Evolutionary conservation across 2,329 filamentous ascomycete species (phyloP), one percentile per base, ranked within the genome.

Genomic region (Hymenoscyphus fraxineus): DNA sequence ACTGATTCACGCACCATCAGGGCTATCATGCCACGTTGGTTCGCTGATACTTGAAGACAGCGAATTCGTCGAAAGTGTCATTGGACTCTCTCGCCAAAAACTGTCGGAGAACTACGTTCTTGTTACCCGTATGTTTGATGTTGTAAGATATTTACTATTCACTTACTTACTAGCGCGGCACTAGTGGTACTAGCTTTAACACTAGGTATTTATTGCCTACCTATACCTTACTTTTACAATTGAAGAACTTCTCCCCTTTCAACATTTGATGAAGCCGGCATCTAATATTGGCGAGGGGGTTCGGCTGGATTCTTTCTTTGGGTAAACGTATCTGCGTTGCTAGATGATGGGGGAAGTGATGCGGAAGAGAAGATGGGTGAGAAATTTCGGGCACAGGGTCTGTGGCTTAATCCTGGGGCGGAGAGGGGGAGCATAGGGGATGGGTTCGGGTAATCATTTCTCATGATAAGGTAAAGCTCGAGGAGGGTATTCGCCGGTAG

Each of bases 231-330:
- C n/a, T n/a, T n/a, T n/a, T n/a, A n/a, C n/a, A n/a, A n/a, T n/a
- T n/a, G n/a, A n/a, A n/a, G n/a, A n/a, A n/a, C n/a, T n/a, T n/a
- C n/a, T n/a, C n/a, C n/a, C n/a, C n/a, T n/a, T n/a, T n/a, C n/a
- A n/a, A n/a, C n/a, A n/a, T n/a, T n/a, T n/a, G 66, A 71, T 6
- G 71, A 74, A 1, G 74, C 81, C 7, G 76, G 78, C 1, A 78
- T 86, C 3, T 66, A 74, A 3, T 84, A 82, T 66, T 71, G 76
- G 0, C 64, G 72, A 1, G 77, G 76, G 77, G 27, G 27, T n/a
- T 86, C 85, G 66, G 84, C 84, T 0, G 84, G 82, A 0, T 85
- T 86, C 69, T 87, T 87, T 69, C 66, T 87, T 1, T 86, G 80
- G 77, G 72, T 84, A 2, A 78, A 86, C 69, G 69, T 87, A 16